Evolutionary conservation across 108 stramenopile species (phyloP).

Genomic region (Chaetoceros tenuissimus): DNA sequence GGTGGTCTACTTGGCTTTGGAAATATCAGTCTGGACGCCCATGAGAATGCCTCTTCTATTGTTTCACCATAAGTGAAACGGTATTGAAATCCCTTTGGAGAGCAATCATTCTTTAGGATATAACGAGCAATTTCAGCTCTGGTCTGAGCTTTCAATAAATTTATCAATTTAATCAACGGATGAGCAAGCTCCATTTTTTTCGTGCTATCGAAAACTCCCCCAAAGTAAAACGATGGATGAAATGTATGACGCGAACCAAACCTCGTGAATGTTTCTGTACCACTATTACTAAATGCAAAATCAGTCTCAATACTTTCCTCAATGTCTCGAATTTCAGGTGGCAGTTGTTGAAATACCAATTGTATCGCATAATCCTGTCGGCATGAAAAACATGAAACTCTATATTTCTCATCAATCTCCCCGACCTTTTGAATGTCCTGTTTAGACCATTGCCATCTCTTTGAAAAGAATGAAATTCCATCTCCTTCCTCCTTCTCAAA

Average conservation of each 20-base stretch:
- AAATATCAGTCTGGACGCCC: neutral
- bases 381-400: too few relatives aligned
- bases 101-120: slow-evolving; percentile 1
- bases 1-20: slow-evolving; percentile 2
- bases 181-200: neutral
- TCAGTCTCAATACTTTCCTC: neutral
- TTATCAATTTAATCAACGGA: neutral
- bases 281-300: neutral
- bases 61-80: slow-evolving; percentile 2
- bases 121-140: neutral
- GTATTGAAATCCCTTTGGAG: slow-evolving; percentile 1
- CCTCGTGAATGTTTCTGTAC: neutral
- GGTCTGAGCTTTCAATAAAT: neutral
- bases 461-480: too few relatives aligned
- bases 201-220: slow-evolving; percentile 7
- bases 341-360: too few relatives aligned
- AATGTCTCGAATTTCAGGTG: too few relatives aligned
- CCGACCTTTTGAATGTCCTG: too few relatives aligned
- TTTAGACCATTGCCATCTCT: too few relatives aligned
- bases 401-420: too few relatives aligned
- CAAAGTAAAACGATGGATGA: neutral
- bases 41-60: neutral
- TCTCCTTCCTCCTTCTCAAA: too few relatives aligned
- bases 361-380: too few relatives aligned
- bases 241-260: too few relatives aligned